Percentiles rank a stretch among this genome's conserved stretches.
These are phyloP conservation scores for Gracilaria vermiculophylla DNA, from an alignment of 23 red algal genomes.

Conservation along the genomic window DNA sequence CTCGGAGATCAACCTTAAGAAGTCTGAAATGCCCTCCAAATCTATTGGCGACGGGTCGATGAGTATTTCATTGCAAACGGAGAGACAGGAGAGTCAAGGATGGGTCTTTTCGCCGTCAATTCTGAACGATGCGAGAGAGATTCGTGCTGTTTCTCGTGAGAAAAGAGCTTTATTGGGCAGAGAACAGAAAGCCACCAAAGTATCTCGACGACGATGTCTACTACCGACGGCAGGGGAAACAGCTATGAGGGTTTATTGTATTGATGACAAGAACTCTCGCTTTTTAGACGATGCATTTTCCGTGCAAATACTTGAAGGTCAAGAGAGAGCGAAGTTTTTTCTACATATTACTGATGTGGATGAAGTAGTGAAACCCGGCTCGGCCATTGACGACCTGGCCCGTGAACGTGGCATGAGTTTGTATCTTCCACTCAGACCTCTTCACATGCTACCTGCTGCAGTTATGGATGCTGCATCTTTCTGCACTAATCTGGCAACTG, in stretches of 20 bases:
- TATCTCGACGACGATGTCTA: background rate
- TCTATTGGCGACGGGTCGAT: background rate
- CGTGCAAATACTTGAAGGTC: background rate
- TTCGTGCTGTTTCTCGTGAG: background rate
- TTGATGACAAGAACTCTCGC: constrained; percentile 64
- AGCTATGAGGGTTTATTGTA: constrained; percentile 29
- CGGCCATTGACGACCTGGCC: constrained; percentile 56
- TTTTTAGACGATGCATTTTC: constrained; percentile 71
- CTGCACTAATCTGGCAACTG: constrained; percentile 22
- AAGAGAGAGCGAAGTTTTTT: background rate
- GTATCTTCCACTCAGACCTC: constrained; percentile 61
- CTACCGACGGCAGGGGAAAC: background rate
- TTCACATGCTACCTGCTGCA: constrained; percentile 72
- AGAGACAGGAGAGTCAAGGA: background rate
- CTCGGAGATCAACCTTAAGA: background rate
- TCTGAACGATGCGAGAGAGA: constrained; percentile 28
- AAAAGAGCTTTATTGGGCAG: background rate
- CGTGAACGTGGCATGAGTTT: constrained; percentile 59
- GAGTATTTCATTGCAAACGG: background rate
- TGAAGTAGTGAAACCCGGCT: constrained; percentile 45
- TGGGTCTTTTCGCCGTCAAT: constrained; percentile 56
- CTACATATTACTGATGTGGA: constrained; percentile 77
- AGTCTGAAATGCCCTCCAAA: background rate
- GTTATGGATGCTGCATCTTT: constrained; percentile 73
- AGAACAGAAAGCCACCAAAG: background rate